A percentile compares a stretch with the other conserved stretches of the same genome.
phyloP scores from a whole-genome alignment of 805 yeast species.

The Saturnispora gosingensis region DNA sequence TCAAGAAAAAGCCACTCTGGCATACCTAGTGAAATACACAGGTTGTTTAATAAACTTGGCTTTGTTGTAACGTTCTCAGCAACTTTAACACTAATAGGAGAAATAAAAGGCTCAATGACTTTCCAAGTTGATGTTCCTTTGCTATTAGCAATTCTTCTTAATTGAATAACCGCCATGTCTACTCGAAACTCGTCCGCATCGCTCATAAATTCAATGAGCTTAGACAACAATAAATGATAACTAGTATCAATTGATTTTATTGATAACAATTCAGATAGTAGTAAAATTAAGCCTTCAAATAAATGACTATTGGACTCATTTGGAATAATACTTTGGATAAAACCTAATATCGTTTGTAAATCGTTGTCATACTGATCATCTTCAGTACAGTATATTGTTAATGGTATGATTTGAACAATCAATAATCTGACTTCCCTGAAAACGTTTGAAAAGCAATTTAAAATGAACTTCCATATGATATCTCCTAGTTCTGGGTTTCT shows the following conservation, averaged over 20 bases:
- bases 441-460: constrained; percentile 30
- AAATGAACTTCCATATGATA: constrained; percentile 34
- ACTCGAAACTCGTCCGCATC: constrained; percentile 56
- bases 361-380: constrained; percentile 33
- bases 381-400: constrained; percentile 36
- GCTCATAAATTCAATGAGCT: constrained; percentile 56
- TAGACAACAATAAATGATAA: constrained; percentile 55
- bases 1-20: constrained; percentile 51
- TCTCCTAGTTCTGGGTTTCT: constrained; percentile 35
- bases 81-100: constrained; percentile 55
- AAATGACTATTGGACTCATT: constrained; percentile 16
- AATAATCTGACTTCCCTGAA: constrained; percentile 50
- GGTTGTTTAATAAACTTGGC: constrained; percentile 44
- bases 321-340: constrained; percentile 35
- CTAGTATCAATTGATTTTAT: constrained; percentile 53
- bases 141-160: constrained; percentile 48
- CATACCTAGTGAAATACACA: constrained; percentile 60
- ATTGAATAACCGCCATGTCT: constrained; percentile 57
- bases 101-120: constrained; percentile 69
- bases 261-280: constrained; percentile 59
- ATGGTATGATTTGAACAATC: constrained; percentile 41
- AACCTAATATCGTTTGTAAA: constrained; percentile 36
- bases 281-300: constrained; percentile 49
- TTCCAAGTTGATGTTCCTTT: constrained; percentile 66
- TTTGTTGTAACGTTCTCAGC: constrained; percentile 43